Base-by-base conservation (phyloP, 2,329 filamentous ascomycete species). In the Talaromyces atroroseus region DNA sequence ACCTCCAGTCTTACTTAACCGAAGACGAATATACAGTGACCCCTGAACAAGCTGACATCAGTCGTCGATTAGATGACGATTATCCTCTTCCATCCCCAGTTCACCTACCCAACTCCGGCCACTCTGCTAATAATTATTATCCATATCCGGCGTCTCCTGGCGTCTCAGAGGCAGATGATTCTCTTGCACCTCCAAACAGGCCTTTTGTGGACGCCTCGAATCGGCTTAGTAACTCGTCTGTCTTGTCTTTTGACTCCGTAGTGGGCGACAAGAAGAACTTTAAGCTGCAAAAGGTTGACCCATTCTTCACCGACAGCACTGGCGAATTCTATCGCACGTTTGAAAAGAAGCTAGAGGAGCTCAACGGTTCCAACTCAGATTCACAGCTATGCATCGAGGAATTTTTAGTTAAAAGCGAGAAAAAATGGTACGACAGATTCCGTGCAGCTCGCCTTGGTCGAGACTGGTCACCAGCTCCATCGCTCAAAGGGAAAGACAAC, bases 281-380 rank as follows among this genome's bases (percentile, higher is more conserved):
- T 65, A 80, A 82, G 59, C 76, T 86, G 16, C 84, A 87, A 65
- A 83, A 86, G 56, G 82, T 87, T 0, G 83, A 85, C 61, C 84
- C 84, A 2, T 84, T 83, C 71, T 88, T 88, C 71, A 86, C 81
- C 5, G 85, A 87, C 65, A 79, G 80, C 48, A 82, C 78, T 34
- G 84, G 83, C 32, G 76, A 84, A 59, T 87, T 84, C 66, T 83
- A 81, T 60, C 75, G 75, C 58, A 76, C 73, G 1, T 87, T 86
- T 60, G 80, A 82, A 57, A 77, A 79, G 66, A 81, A 77, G 64
- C 76, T 87, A 1, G 78, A 82, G 32, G 68, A 70, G 2, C 72
- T 87, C 16, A 80, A 73, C 47, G 82, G 80, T 8, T 75, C 78
- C 59, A 85, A 80, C 58, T 86, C 83, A 0, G 78, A 82, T 58